A percentile compares a stretch with the other conserved stretches of the same genome.
phyloP scores from a whole-genome alignment of 2,329 filamentous ascomycete species.

The Sarocladium kiliense region DNA sequence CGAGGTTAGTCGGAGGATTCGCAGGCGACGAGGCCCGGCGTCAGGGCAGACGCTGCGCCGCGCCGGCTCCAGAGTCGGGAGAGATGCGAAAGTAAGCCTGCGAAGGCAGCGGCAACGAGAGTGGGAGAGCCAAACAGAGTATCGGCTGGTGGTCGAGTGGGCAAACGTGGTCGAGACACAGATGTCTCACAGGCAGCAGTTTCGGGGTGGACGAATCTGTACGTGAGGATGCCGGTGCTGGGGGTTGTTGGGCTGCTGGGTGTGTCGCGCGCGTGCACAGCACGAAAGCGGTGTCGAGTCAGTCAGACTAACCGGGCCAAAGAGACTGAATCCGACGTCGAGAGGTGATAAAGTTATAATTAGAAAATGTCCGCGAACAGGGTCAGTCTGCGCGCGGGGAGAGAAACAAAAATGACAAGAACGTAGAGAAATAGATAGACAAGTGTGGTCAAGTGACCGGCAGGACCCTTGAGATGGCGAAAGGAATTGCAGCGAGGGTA shows the following conservation, averaged over 20 bases:
- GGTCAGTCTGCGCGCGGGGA: background rate
- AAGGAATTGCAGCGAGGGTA: slow-evolving; percentile 5
- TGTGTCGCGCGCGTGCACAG: background rate
- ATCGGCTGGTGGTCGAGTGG: background rate
- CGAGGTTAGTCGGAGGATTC: background rate
- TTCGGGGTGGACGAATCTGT: background rate
- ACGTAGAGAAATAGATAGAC: background rate
- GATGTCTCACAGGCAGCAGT: background rate
- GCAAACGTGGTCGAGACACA: background rate
- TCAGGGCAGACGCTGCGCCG: slow-evolving; percentile 6
- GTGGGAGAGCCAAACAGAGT: background rate
- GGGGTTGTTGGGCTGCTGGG: background rate
- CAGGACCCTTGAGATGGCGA: background rate
- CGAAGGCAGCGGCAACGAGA: background rate
- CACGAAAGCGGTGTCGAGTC: slow-evolving; percentile 4
- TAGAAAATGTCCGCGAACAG: background rate
- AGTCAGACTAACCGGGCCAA: background rate
- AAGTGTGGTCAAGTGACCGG: background rate
- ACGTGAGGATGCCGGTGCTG: background rate
- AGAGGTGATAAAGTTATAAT: slow-evolving; percentile 1
- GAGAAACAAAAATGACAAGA: background rate
- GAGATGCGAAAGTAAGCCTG: background rate
- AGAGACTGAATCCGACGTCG: background rate
- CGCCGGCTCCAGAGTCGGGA: background rate
- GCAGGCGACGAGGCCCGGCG: background rate